Conservation (phyloP, 495 filamentous ascomycete genomes). For the Wilcoxina mikolae region DNA sequence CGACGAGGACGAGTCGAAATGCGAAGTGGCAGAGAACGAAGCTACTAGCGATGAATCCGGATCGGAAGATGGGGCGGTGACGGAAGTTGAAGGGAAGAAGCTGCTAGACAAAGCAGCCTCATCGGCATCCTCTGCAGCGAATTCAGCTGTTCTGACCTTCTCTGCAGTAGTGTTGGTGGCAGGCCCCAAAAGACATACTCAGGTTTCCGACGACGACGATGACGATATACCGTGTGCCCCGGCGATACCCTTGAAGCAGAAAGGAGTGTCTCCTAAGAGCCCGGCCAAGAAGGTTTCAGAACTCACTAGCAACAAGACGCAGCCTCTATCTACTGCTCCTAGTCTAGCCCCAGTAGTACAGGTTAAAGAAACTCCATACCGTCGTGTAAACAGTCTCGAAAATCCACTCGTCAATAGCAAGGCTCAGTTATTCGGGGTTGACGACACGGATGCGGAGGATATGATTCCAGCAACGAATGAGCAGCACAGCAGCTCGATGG, state of each 20-base stretch:
- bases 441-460: background rate
- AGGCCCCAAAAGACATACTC: background rate
- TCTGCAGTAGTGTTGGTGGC: background rate
- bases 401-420: background rate
- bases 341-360: background rate
- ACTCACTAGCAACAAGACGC: background rate
- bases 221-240: conserved; percentile 10
- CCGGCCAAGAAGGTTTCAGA: background rate
- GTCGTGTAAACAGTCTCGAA: background rate
- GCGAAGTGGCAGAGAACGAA: background rate
- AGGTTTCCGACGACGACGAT: conserved; percentile 11
- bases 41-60: background rate
- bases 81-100: background rate
- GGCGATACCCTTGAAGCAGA: background rate
- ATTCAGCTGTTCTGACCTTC: background rate
- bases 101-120: background rate
- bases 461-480: conserved; percentile 4
- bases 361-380: conserved; percentile 2
- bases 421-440: background rate
- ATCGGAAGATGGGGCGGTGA: background rate
- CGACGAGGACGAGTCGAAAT: background rate
- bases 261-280: background rate
- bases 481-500: conserved; percentile 2
- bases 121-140: background rate
- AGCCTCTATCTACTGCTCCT: background rate